Conservation (phyloP, 495 filamentous ascomycete species). For the Aspergillus incahuasiensis region DNA sequence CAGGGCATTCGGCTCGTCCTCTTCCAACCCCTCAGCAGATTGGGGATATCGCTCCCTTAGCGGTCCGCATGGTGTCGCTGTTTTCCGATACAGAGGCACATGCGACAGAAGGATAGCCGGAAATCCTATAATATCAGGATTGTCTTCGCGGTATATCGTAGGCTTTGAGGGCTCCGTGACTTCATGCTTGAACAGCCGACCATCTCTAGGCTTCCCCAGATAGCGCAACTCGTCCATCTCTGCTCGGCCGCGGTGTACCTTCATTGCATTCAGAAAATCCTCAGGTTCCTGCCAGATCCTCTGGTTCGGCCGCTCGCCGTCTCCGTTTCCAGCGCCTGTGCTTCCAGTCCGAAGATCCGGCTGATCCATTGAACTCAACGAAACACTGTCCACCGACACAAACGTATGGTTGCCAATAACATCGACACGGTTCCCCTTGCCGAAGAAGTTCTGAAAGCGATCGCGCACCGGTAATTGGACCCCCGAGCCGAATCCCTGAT, state of each 20-base stretch:
- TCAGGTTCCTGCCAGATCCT: slow-evolving; percentile 71
- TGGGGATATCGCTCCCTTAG: slow-evolving; percentile 77
- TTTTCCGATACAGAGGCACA: slow-evolving; percentile 77
- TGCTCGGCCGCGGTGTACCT: slow-evolving; percentile 38
- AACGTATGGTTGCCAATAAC: slow-evolving; percentile 94
- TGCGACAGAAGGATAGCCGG: slow-evolving; percentile 87
- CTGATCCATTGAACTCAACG: slow-evolving; percentile 68
- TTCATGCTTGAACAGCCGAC: slow-evolving; percentile 46
- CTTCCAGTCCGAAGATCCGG: slow-evolving; percentile 45
- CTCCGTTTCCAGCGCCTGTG: slow-evolving; percentile 30
- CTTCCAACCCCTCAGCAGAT: slow-evolving; percentile 53
- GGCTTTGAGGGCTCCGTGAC: slow-evolving; percentile 27
- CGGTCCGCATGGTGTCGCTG: slow-evolving; percentile 87
- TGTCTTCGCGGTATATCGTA: slow-evolving; percentile 19
- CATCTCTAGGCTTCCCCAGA: slow-evolving; percentile 39
- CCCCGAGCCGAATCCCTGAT: slow-evolving; percentile 86
- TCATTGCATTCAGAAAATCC: slow-evolving; percentile 67
- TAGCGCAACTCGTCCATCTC: slow-evolving; percentile 39
- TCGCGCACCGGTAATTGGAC: slow-evolving; percentile 74
- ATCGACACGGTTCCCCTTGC: slow-evolving; percentile 80
- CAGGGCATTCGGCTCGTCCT: slow-evolving; percentile 76
- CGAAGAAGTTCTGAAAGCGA: slow-evolving; percentile 85
- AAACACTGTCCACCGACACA: slow-evolving; percentile 84
- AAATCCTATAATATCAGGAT: slow-evolving; percentile 44
- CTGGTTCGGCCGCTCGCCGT: slow-evolving; percentile 38